Evolutionary conservation across 305 asterid species (phyloP).

Genomic region (Fraxinus xanthoxyloides): DNA sequence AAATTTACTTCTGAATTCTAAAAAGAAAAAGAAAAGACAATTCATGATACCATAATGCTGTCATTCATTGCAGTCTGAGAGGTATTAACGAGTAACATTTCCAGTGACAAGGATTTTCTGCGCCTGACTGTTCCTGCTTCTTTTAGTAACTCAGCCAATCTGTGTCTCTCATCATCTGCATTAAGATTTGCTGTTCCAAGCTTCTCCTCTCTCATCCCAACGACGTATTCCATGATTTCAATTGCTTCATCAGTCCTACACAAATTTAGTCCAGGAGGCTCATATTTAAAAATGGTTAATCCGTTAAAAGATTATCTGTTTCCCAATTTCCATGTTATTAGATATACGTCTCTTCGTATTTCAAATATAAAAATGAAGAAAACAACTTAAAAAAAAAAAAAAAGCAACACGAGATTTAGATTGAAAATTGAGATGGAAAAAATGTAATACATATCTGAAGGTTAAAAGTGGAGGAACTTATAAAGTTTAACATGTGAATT

Average conservation of each 20-base stretch:
- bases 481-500: background rate
- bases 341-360: background rate
- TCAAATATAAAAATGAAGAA: background rate
- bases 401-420: background rate
- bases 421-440: background rate
- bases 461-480: background rate
- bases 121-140: constrained; percentile 67
- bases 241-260: constrained; percentile 75
- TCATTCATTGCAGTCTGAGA: constrained; percentile 27
- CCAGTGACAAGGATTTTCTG: constrained; percentile 61
- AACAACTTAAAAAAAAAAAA: too few species aligned
- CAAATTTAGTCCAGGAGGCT: background rate
- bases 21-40: background rate
- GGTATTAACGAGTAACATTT: constrained; percentile 54
- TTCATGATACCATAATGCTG: constrained; percentile 39
- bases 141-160: constrained; percentile 58
- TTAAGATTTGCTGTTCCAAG: constrained; percentile 91
- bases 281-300: background rate
- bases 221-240: constrained; percentile 71
- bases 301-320: background rate
- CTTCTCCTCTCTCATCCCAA: constrained; percentile 84
- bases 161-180: constrained; percentile 73
- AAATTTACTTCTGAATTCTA: background rate
- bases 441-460: background rate
- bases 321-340: background rate